phyloP scores from a whole-genome alignment of 202 grass and related monocot species.

The Panicum hallii region DNA sequence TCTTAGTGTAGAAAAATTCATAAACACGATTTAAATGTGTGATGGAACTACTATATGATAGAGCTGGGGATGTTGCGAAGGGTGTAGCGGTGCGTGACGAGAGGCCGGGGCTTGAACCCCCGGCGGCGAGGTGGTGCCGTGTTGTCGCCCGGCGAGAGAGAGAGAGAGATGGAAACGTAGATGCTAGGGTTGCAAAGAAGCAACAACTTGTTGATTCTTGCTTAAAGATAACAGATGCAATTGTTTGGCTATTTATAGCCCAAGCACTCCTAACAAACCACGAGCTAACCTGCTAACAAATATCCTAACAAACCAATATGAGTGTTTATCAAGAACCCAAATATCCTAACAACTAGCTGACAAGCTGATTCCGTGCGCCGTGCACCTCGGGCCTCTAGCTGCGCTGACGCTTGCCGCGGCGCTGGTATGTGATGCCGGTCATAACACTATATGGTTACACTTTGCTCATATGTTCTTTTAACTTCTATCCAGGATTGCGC shows the following conservation, averaged over 20 bases:
- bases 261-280: too few species aligned
- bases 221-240: background rate
- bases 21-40: background rate
- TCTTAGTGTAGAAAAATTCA: background rate
- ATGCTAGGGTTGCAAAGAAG: background rate
- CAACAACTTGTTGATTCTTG: background rate
- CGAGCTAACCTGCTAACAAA: too few species aligned
- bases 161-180: background rate
- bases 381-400: too few species aligned
- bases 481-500: constrained; percentile 59
- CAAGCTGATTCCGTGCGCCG: too few species aligned
- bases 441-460: background rate
- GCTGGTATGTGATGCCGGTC: background rate
- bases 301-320: too few species aligned
- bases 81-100: background rate
- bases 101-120: background rate
- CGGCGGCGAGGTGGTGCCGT: background rate
- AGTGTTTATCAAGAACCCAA: too few species aligned
- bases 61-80: too few species aligned
- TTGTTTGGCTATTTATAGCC: too few species aligned
- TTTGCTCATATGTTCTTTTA: constrained; percentile 41
- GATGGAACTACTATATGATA: background rate
- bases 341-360: too few species aligned
- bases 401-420: background rate
- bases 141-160: too few species aligned